Evolutionary conservation across 1,284 basidiomycete species (phyloP).

Genomic region (Ceratobasidium sp.): DNA sequence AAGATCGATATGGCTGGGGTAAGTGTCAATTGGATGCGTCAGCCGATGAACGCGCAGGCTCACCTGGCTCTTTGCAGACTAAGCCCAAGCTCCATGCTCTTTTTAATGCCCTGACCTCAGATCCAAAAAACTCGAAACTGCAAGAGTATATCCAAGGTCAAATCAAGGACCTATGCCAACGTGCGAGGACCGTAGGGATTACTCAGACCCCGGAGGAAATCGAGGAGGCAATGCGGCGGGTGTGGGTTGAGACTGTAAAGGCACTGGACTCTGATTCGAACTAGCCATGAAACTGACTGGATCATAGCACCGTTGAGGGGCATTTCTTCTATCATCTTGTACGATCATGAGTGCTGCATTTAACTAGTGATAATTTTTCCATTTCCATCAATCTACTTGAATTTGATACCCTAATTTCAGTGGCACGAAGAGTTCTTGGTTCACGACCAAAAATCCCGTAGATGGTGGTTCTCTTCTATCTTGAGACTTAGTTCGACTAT

Average conservation of each 20-base stretch:
- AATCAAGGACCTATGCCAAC: conserved; percentile 23
- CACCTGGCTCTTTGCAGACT: neutral
- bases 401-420: too few species aligned
- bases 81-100: neutral
- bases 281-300: too few species aligned
- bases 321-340: too few species aligned
- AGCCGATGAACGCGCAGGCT: neutral
- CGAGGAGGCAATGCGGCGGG: conserved; percentile 25
- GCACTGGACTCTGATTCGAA: neutral
- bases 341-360: too few species aligned
- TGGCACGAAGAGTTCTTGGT: too few species aligned
- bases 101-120: neutral
- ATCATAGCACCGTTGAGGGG: too few species aligned
- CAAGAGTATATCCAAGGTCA: conserved; percentile 9
- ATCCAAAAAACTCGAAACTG: neutral
- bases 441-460: too few species aligned
- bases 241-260: conserved; percentile 21
- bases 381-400: too few species aligned
- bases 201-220: conserved; percentile 5
- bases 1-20: conserved; percentile 15
- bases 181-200: neutral
- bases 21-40: neutral
- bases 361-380: too few species aligned
- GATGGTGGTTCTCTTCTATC: too few species aligned
- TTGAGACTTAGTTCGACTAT: too few species aligned